Evolutionary conservation across 768 basidiomycete genomes (phyloP), one percentile per base, ranked within the genome.

Genomic region (Termitomyces titanicus): DNA sequence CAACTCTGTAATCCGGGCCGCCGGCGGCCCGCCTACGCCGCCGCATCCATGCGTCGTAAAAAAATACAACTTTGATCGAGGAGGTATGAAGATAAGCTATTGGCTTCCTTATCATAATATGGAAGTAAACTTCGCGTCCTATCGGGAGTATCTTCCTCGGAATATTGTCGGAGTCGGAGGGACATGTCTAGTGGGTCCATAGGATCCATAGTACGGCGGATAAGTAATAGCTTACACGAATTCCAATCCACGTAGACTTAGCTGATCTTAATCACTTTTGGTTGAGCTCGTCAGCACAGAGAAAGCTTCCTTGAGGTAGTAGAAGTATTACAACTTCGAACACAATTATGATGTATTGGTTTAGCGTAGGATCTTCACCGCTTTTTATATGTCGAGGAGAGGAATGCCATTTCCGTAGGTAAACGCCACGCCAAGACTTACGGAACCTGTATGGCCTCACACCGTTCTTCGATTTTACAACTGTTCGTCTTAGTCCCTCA

Each of bases 21-120:
- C 39, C 7, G 34, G 22, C 38, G 46, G 50, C 37, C 52, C 54
- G 54, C 35, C 44, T 34, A 47, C 27, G 55, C 27, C 56, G 34
- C 34, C 37, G 31, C 37, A 13, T 40, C 9, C 15, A 40, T 40
- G 29, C 29, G 44, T 46, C n/a, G 20, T 35, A 35, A 24, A 24
- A 33, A 34, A 22, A 39, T 18, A 35, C 40, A 46, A 35, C 38
- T 40, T 51, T 44, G 64, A 69, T 68, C 66, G 66, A 68, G 62
- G 55, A 57, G 42, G 54, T 37, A 57, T 60, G 56, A 62, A 70
- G 70, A 69, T 70, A 72, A 70, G 70, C 70, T 70, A 56, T 46
- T 8, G 46, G 51, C 63, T 67, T 63, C 63, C 63, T 58, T 60
- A 62, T 56, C 58, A 54, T 9, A 29, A 24, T 40, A n/a, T 20